Percentiles rank a stretch among this genome's conserved stretches.
Conservation (phyloP, 2,329 filamentous ascomycete species). For the Arthroderma sp. region DNA sequence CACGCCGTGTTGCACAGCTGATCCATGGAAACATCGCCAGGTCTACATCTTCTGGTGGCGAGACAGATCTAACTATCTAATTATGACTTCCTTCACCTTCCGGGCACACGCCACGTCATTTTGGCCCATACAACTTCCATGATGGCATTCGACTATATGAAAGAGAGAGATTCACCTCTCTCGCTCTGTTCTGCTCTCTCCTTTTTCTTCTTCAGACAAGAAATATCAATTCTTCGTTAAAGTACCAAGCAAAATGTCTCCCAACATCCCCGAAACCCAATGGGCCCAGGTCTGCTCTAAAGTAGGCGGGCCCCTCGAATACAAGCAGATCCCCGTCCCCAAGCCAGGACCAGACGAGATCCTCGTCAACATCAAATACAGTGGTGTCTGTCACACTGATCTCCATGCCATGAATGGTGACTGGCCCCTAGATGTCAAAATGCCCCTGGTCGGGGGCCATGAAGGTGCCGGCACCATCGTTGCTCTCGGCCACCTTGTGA, state of each 20-base stretch:
- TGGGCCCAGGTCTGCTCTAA: constrained; percentile 86
- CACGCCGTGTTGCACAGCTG: too few relatives aligned
- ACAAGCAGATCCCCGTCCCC: constrained; percentile 56
- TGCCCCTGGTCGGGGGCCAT: constrained; percentile 73
- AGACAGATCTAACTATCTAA: too few relatives aligned
- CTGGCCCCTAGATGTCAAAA: constrained; percentile 73
- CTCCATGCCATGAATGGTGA: constrained; percentile 72
- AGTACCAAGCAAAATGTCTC: constrained; percentile 9
- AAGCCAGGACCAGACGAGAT: constrained; percentile 80
- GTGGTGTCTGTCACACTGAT: constrained; percentile 84
- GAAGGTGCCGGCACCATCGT: constrained; percentile 74
- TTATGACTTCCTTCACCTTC: too few relatives aligned
- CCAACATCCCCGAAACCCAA: constrained; percentile 62
- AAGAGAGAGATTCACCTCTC: too few relatives aligned
- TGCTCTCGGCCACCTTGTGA: constrained; percentile 60
- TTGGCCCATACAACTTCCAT: neutral
- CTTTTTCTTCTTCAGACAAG: neutral
- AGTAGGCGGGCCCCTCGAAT: constrained; percentile 52
- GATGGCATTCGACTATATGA: too few relatives aligned
- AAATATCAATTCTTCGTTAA: neutral
- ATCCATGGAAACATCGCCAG: too few relatives aligned
- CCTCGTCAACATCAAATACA: constrained; percentile 81
- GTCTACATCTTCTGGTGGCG: too few relatives aligned
- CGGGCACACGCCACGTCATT: neutral
- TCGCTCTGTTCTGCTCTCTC: neutral